These are phyloP conservation scores for Boletus rex-veris DNA, from an alignment of 768 basidiomycete genomes.

Conservation along the genomic window DNA sequence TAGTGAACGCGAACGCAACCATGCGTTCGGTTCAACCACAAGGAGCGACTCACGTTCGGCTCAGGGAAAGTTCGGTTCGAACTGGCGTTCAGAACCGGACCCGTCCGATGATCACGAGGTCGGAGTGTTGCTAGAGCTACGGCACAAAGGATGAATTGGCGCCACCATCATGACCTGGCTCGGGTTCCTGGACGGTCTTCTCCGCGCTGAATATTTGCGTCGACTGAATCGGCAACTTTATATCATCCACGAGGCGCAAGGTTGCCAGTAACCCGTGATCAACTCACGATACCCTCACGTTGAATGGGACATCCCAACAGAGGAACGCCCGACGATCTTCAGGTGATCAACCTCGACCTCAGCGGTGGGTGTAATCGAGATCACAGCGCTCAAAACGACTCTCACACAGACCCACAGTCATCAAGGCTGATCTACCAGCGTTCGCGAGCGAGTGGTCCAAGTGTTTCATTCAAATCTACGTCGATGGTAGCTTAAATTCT, in stretches of 20 bases:
- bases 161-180: not conserved
- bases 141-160: not conserved
- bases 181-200: too few relatives aligned
- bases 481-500: slow-evolving; percentile 14
- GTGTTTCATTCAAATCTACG: slow-evolving; percentile 20
- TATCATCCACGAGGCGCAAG: not conserved
- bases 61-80: too few relatives aligned
- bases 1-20: too few relatives aligned
- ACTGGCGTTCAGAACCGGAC: too few relatives aligned
- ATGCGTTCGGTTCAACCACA: too few relatives aligned
- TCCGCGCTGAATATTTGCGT: not conserved
- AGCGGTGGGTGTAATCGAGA: slow-evolving; percentile 6
- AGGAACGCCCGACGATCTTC: not conserved
- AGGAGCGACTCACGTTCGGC: too few relatives aligned
- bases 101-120: too few relatives aligned
- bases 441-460: slow-evolving; percentile 21
- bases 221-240: slow-evolving; percentile 1
- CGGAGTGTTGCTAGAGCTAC: too few relatives aligned
- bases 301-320: not conserved
- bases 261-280: not conserved
- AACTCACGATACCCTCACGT: not conserved
- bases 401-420: slow-evolving; percentile 9
- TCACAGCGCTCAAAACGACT: not conserved
- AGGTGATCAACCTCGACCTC: slow-evolving; percentile 28
- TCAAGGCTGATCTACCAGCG: slow-evolving; percentile 24